Base-by-base conservation (phyloP, 331 rosid species). In the Stylosanthes scabra region DNA sequence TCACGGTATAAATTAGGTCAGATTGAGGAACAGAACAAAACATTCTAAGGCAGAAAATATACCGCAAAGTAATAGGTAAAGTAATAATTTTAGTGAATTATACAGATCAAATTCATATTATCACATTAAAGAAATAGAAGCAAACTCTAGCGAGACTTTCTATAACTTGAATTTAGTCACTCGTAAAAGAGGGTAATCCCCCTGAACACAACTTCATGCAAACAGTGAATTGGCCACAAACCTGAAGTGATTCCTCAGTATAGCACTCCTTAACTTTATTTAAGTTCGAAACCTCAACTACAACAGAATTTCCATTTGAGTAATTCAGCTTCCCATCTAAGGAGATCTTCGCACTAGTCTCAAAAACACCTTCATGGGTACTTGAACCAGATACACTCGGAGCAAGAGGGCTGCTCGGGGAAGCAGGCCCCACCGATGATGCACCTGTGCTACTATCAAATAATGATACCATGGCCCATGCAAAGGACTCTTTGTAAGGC, bases 321-420 rank as follows among this genome's bases (percentile, higher is more conserved):
- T 88, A 91, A 75, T 84, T 91, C 78, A 88, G 83, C 80, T 90
- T 94, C 68, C 99, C 97, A 80, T 94, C 99, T 80, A 92, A 78
- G 11, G 93, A 80, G 76, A 94, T 81, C 83, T 90, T 94, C 62
- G 97, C 85, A 69, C 93, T 78, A 72, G 89, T 86, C 88, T 94
- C 99, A 84, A 91, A 90, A 59, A 94, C 93, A 80, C 99, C 97
- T 67, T 94, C 99, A 78, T 94, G 99, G 45, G 97, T 83, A 77
- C 93, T 89, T 64, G 92, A 83, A 49, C 93, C 97, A 80, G 99
- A 83, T 66, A 90, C 85, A 86, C 86, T 91, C 47, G 97, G 89
- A 77, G 99, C 93, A 84, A 95, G 97, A 75, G 99, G 99, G 84
- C 99, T 95, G 83, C 99, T 95, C 20, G 99, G 99, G 75, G 99